These are phyloP conservation scores for Pyrenophora seminiperda DNA, from an alignment of 2,329 filamentous ascomycete species.

Conservation along the genomic window DNA sequence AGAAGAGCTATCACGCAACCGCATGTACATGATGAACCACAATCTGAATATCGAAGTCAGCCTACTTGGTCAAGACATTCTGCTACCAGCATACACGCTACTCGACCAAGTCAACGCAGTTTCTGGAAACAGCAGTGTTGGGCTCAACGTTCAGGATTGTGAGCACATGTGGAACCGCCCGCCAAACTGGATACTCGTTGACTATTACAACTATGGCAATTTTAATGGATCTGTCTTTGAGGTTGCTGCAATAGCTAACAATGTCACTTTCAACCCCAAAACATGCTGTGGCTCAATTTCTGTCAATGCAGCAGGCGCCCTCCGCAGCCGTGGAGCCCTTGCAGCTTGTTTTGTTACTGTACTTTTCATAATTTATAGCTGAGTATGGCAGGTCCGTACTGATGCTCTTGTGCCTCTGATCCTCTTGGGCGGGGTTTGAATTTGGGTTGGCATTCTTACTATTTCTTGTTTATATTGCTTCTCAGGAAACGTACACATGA, in stretches of 20 bases:
- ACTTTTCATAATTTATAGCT: not conserved
- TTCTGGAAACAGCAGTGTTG: conserved; percentile 35
- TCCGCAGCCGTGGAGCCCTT: not conserved
- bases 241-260: conserved; percentile 58
- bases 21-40: conserved; percentile 86
- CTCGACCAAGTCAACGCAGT: conserved; percentile 40
- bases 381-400: no score
- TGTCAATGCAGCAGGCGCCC: not conserved
- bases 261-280: conserved; percentile 27
- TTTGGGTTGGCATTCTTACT: no score
- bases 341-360: not conserved
- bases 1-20: conserved; percentile 56
- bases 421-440: no score
- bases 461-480: no score
- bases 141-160: conserved; percentile 35
- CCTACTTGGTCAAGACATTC: conserved; percentile 50
- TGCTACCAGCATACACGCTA: conserved; percentile 39
- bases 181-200: conserved; percentile 46
- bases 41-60: conserved; percentile 74
- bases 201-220: conserved; percentile 45
- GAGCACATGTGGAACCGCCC: conserved; percentile 38
- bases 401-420: not conserved
- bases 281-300: conserved; percentile 31
- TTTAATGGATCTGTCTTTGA: conserved; percentile 45
- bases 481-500: no score